Percentiles rank a stretch among this genome's conserved stretches.
These are phyloP conservation scores for apple (Malus domestica) DNA, from an alignment of 306 rosid genomes.

Conservation along the genomic window ASM211411v1 NC_041803.1:21357001-21357500, in stretches of 20 bases:
- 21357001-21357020: conserved; percentile 34
- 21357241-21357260: conserved; percentile 39
- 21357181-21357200: conserved; percentile 48
- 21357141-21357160: conserved; percentile 34
- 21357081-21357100: conserved; percentile 41
- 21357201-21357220: conserved; percentile 84
- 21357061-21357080: conserved; percentile 57
- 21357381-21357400: conserved; percentile 63
- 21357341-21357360: conserved; percentile 17
- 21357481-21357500: conserved; percentile 75
- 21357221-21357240: conserved; percentile 57
- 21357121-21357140: conserved; percentile 57
- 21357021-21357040: conserved; percentile 36
- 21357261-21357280: conserved; percentile 35
- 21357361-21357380: conserved; percentile 58
- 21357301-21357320: conserved; percentile 71
- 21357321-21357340: conserved; percentile 62
- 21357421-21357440: conserved; percentile 58
- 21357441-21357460: conserved; percentile 72
- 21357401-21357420: conserved; percentile 59
- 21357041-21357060: conserved; percentile 29
- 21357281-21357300: conserved; percentile 37
- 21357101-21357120: conserved; percentile 55
- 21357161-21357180: conserved; percentile 50
- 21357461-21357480: conserved; percentile 37